Evolutionary conservation across 2,329 filamentous ascomycete species (phyloP), one percentile per base, ranked within the genome.

Genomic region (Paecilomyces fulvus): DNA sequence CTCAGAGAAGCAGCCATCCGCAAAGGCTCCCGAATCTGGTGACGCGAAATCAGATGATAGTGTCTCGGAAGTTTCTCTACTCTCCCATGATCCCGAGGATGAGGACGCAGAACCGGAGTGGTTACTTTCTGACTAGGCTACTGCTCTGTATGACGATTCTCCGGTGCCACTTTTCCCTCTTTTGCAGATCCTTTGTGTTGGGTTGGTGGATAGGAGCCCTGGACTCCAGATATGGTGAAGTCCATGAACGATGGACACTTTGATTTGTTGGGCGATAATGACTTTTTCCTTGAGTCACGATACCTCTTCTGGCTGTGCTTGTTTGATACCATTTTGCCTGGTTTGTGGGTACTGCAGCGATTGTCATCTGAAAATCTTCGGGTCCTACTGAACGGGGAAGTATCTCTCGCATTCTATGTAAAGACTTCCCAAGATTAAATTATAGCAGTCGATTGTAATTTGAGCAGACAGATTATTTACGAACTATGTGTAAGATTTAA

Each of bases 91-190:
- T 62, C 83, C 83, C 0, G 83, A 86, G 30, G 83, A 86, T 61
- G 82, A 85, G 52, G 83, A 86, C 65, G 82, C 82, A 2, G 83
- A 86, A 60, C 83, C 83, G 2, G 83, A 86, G 49, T 86, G 83
- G 83, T 67, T 86, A 51, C 68, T 79, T 60, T 75, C 64, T 54
- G 68, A 71, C 62, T 69, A 60, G 58, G 1, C 54, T 12, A 6
- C 20, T 33, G 8, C 31, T 30, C 14, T 30, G 6, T 10, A 30
- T 11, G 1, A 17, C 23, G 2, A 55, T n/a, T 14, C 33, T n/a
- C n/a, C 7, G 25, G 14, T 17, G n/a, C 14, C 37, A 20, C 17
- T 20, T 17, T 43, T 8, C 6, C 17, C 6, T 43, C 17, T 31
- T 14, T 31, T 12, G 30, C 30, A 43, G 1, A 9, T 17, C n/a